Percentiles rank a stretch among this genome's conserved stretches.
Conservation (phyloP, 2,329 filamentous ascomycete species). For the Phialophora chinensis region DNA sequence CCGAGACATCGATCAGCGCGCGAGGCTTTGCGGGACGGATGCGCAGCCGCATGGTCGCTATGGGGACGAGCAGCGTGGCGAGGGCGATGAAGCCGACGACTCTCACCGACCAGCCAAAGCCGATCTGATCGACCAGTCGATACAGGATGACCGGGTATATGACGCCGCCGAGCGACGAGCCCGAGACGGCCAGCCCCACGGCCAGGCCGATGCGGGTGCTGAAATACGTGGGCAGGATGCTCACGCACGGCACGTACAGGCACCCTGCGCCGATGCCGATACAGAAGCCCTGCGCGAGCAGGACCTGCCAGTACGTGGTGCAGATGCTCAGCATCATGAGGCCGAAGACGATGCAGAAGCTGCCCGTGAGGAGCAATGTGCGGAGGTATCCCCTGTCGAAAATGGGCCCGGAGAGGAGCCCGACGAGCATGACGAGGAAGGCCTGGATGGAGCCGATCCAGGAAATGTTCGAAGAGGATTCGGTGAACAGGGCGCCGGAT, state of each 20-base stretch:
- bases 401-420: slow-evolving; percentile 50
- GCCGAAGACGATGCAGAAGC: slow-evolving; percentile 47
- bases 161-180: slow-evolving; percentile 48
- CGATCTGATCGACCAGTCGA: slow-evolving; percentile 62
- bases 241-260: slow-evolving; percentile 42
- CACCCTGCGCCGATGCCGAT: slow-evolving; percentile 54
- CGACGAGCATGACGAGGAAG: slow-evolving; percentile 53
- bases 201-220: slow-evolving; percentile 42
- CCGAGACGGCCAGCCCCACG: slow-evolving; percentile 41
- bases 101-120: slow-evolving; percentile 68
- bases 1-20: slow-evolving; percentile 53
- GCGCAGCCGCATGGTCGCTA: slow-evolving; percentile 50
- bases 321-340: slow-evolving; percentile 53
- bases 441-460: slow-evolving; percentile 60
- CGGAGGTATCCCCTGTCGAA: slow-evolving; percentile 52
- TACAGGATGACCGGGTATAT: slow-evolving; percentile 63
- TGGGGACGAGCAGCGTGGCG: slow-evolving; percentile 48
- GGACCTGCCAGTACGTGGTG: slow-evolving; percentile 52
- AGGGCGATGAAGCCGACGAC: slow-evolving; percentile 68
- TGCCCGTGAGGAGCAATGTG: slow-evolving; percentile 39
- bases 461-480: slow-evolving; percentile 52
- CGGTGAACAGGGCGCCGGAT: slow-evolving; percentile 30
- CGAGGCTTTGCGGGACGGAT: slow-evolving; percentile 50
- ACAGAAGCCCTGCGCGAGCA: slow-evolving; percentile 56
- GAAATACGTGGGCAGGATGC: slow-evolving; percentile 43